These are phyloP conservation scores for Colletotrichum truncatum DNA, from an alignment of 2,329 filamentous ascomycete species.

Conservation along the genomic window DNA sequence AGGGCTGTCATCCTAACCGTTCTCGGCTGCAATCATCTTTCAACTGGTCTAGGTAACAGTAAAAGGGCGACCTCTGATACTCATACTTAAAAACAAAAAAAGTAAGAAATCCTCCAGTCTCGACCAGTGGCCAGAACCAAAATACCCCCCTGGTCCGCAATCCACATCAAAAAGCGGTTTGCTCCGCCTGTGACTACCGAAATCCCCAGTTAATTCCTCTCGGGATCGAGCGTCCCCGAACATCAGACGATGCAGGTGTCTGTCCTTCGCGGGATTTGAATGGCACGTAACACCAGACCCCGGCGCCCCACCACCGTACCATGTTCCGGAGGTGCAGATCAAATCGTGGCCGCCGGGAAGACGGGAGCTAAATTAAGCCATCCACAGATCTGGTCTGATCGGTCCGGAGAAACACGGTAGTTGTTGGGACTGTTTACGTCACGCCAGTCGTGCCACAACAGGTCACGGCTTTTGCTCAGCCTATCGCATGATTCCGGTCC, in stretches of 20 bases:
- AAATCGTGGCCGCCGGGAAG: background rate
- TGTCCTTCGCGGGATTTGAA: conserved; percentile 22
- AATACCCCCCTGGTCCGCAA: no score
- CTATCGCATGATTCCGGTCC: background rate
- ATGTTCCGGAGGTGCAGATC: background rate
- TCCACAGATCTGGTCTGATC: conserved; percentile 14
- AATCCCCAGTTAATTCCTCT: background rate
- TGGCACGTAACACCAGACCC: conserved; percentile 10
- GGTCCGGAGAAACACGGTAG: background rate
- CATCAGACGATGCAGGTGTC: conserved; percentile 16
- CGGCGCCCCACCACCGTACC: conserved; percentile 13
- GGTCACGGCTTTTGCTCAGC: conserved; percentile 21
- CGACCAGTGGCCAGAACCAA: no score
- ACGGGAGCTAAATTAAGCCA: conserved; percentile 11
- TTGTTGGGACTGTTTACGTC: conserved; percentile 3
- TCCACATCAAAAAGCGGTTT: no score
- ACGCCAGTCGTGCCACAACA: conserved; percentile 2
- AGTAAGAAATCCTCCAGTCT: no score
- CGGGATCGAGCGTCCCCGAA: conserved; percentile 8
- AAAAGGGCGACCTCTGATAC: no score
- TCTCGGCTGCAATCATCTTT: background rate
- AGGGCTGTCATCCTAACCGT: background rate
- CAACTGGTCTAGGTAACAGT: background rate
- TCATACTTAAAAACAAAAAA: no score
- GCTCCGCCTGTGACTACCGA: background rate